Evolutionary conservation across 306 rosid species (phyloP).

Genomic region (Luffa acutangula): DNA sequence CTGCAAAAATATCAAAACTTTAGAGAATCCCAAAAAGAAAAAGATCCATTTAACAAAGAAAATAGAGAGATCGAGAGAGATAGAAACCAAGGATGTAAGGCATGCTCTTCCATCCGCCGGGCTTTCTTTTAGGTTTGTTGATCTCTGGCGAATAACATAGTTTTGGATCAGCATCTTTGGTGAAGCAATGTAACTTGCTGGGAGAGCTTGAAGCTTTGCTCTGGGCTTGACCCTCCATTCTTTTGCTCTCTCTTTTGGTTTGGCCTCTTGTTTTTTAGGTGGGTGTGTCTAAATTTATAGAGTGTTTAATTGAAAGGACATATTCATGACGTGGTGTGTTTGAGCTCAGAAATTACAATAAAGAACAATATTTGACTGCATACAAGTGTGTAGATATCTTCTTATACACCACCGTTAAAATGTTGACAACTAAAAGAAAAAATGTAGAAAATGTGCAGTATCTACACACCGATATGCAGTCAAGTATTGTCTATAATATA

Average conservation of each 20-base stretch:
- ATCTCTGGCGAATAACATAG: not conserved
- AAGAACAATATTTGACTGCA: no score
- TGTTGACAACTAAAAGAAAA: no score
- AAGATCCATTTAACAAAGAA: not conserved
- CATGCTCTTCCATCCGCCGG: slow-evolving; percentile 88
- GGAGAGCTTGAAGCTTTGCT: not conserved
- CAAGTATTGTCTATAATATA: no score
- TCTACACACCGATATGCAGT: no score
- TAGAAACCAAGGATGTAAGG: slow-evolving; percentile 61
- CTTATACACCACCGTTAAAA: no score
- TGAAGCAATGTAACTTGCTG: not conserved
- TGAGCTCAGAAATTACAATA: no score
- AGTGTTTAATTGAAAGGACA: not conserved
- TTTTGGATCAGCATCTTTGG: not conserved
- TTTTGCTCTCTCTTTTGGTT: not conserved
- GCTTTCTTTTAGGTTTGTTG: slow-evolving; percentile 16
- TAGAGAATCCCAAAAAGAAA: not conserved
- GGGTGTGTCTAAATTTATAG: not conserved
- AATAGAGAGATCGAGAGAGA: not conserved
- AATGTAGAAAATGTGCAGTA: no score
- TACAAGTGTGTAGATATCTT: no score
- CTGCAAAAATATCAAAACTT: slow-evolving; percentile 10
- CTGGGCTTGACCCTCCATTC: not conserved
- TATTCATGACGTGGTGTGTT: not conserved
- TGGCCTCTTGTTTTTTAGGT: not conserved